These are phyloP conservation scores for Claviceps quebecensis DNA, from an alignment of 2,329 filamentous ascomycete genomes.

Conservation along the genomic window DNA sequence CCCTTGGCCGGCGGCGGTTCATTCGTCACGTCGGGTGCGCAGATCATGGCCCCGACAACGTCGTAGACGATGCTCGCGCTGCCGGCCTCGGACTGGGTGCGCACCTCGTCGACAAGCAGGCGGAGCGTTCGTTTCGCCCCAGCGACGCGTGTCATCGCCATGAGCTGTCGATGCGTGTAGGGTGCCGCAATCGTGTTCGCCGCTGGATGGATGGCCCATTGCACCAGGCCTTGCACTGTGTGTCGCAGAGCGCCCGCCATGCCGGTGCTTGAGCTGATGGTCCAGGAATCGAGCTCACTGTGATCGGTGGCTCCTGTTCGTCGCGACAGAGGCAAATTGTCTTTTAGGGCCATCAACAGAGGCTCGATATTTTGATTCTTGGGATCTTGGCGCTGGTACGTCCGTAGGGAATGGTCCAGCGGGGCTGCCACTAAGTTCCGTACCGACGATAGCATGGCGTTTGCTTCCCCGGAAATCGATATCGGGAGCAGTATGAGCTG, in stretches of 20 bases:
- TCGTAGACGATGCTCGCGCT: conserved; percentile 52
- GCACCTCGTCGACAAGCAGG: conserved; percentile 54
- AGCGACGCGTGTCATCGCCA: conserved; percentile 44
- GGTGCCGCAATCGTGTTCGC: conserved; percentile 43
- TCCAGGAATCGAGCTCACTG: conserved; percentile 57
- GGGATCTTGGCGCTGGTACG: conserved; percentile 52
- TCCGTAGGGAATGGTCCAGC: conserved; percentile 51
- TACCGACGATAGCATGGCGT: conserved; percentile 55
- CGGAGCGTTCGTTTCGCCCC: conserved; percentile 47
- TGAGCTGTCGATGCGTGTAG: conserved; percentile 60
- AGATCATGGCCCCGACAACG: conserved; percentile 53
- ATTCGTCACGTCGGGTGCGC: conserved; percentile 46
- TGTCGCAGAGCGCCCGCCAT: conserved; percentile 43
- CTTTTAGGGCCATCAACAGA: conserved; percentile 50
- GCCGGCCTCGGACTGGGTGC: conserved; percentile 43
- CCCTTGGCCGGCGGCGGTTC: conserved; percentile 18
- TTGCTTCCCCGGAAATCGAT: conserved; percentile 58
- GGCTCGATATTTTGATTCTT: conserved; percentile 56
- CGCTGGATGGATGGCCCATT: conserved; percentile 49
- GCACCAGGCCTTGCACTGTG: conserved; percentile 46
- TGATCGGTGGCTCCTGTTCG: conserved; percentile 49
- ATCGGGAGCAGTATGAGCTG: conserved; percentile 58
- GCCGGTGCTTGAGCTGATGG: conserved; percentile 38
- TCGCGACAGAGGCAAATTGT: conserved; percentile 42
- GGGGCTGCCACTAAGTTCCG: conserved; percentile 58